Base-by-base conservation (phyloP, 139 green algal genomes). In the Closterium sp. region DNA sequence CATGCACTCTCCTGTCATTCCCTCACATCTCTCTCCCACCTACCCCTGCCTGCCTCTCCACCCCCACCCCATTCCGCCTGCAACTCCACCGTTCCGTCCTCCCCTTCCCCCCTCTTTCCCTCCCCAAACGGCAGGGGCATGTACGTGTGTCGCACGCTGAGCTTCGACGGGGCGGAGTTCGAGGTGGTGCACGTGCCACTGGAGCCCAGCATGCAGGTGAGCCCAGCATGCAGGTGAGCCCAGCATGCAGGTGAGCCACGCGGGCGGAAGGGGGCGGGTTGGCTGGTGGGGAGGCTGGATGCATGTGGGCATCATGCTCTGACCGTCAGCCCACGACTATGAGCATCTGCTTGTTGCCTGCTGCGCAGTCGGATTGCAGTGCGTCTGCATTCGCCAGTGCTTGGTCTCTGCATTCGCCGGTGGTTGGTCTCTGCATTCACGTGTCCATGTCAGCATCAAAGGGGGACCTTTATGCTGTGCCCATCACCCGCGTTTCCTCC, bases 141-240 rank as follows among this genome's bases (percentile, higher is more conserved):
- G 88, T 98, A 99, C 94, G 88, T 98, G 79, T 96, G 95, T n/a
- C 96, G 97, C 88, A 97, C 97, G 1, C 95, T 98, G 79, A 95
- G 90, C 84, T 98, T 98, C 95, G 91, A 94, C 45, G 95, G 96
- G 0, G 97, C 97, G 11, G 97, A 98, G 91, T 99, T 99, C 93
- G 91, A 94, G 24, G 92, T 98, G 29, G 62, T 90, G 24, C 31
- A 94, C 27, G 87, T 93, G 17, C 28, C 92, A 5, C 24, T 95
- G 9, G 62, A 86, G 27, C 79, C 92, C 27, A 62, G 86, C 22
- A 94, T 95, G 92, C 29, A 93, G 50, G 92, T 94, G 17, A 4
- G 89, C 3, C 50, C 24, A 87, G 11, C 50, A 93, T 94, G 92
- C 29, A 93, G 50, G 92, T 95, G 21, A 85, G 89, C 28, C 70